Evolutionary conservation across 805 yeast species (phyloP), one percentile per base, ranked within the genome.

Genomic region (Torulaspora gathmanii): DNA sequence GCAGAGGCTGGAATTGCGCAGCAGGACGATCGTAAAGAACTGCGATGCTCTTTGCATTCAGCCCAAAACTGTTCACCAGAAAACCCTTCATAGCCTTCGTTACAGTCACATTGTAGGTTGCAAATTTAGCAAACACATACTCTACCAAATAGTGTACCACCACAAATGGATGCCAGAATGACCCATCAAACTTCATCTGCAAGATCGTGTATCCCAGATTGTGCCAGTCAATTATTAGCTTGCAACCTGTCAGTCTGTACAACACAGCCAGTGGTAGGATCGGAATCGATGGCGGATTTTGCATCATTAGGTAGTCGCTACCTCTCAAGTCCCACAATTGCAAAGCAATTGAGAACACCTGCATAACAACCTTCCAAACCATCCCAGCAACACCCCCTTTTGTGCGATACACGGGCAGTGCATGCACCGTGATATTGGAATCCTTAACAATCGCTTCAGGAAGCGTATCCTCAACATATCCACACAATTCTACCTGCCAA

Each of bases 251-350:
- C 34, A 79, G 61, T 46, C 77, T 75, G 58, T 77, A 79, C 1
- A 82, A 17, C 1, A 83, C 74, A 0, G 79, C 73, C 2, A 90
- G 69, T 0, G 85, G 76, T 12, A 93, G 65, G 2, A 88, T 70
- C 0, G 99, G 99, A 38, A 93, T 73, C 3, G 87, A 78, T 0
- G 99, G 99, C 0, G 99, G 99, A 64, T 91, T 93, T 68, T 85
- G 95, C 23, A 93, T 74, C 61, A 91, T 56, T 6, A 90, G 72
- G 56, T 72, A 87, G 49, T 82, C 78, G 16, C 86, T 77, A 19
- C 82, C 84, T 40, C 83, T 68, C 34, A 82, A 64, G 27, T 68
- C 53, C 61, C 77, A 71, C 33, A 90, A 65, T 19, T 83, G 60
- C 9, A 51, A 45, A 34, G 73, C 57, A 22, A 89, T 63, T 26